Percentiles rank a stretch among this genome's conserved stretches.
These are phyloP conservation scores for Aspergillus tubingensis DNA, from an alignment of 2,329 filamentous ascomycete species.

Conservation along the genomic window DNA sequence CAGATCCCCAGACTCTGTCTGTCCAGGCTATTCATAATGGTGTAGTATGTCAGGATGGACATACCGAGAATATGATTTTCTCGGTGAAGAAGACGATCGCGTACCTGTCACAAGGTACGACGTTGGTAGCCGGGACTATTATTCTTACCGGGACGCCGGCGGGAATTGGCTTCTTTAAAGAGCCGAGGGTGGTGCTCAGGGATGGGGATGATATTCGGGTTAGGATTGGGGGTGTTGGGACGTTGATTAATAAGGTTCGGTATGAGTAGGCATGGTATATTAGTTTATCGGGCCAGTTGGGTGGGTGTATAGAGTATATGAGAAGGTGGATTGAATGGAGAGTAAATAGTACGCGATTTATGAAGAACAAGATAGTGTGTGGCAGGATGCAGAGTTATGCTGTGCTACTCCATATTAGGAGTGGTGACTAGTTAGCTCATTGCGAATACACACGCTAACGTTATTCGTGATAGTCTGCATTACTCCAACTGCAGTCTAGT, in stretches of 20 bases:
- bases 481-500: too few relatives aligned
- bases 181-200: slow-evolving; percentile 42
- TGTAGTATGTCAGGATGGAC: slow-evolving; percentile 32
- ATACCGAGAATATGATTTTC: slow-evolving; percentile 42
- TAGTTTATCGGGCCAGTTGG: too few relatives aligned
- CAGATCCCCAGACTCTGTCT: slow-evolving; percentile 35
- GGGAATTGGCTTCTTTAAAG: slow-evolving; percentile 47
- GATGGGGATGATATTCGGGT: slow-evolving; percentile 44
- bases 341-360: too few relatives aligned
- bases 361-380: too few relatives aligned
- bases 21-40: slow-evolving; percentile 42
- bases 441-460: too few relatives aligned
- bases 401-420: too few relatives aligned
- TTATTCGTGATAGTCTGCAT: too few relatives aligned
- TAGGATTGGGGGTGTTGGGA: slow-evolving; percentile 41
- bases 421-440: too few relatives aligned
- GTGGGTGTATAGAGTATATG: too few relatives aligned
- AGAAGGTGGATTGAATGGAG: too few relatives aligned
- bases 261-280: slow-evolving; percentile 28
- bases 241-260: slow-evolving; percentile 40
- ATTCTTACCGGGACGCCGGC: slow-evolving; percentile 46
- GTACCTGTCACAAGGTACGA: slow-evolving; percentile 43
- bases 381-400: too few relatives aligned
- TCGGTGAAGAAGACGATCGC: slow-evolving; percentile 39
- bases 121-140: slow-evolving; percentile 40